Base-by-base conservation (phyloP, 1,284 basidiomycete genomes). In the Ceratobasidium sp. region DNA sequence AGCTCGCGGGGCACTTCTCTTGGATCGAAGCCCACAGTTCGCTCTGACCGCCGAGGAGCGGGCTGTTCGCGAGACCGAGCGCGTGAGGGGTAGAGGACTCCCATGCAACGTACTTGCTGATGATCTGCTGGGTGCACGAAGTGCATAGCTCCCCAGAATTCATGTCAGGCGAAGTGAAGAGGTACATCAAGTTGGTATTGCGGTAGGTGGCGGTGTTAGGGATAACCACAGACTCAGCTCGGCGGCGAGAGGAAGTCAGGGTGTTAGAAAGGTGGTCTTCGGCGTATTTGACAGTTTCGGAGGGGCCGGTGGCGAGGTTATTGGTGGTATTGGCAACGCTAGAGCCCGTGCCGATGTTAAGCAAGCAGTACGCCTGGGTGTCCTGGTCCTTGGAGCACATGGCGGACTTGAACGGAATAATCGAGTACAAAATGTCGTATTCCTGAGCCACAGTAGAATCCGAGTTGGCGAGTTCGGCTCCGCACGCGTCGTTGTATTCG, bases 401-500 rank as follows among this genome's bases (percentile, higher is more conserved):
- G 47, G 94, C 90, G 17, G 80, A 78, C 78, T 84, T 84, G 79
- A 96, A 81, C 4, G 95, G 94, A 5, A 82, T 79, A 66, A 95
- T 78, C 76, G 87, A 79, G 85, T 94, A 98, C 56, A 97, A 84
- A 56, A 89, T 84, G 81, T 97, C 96, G 84, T 97, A 98, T 3
- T 88, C 83, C 48, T 82, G 81, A 62, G 96, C 90, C 27, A 84
- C 60, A 76, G 87, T 88, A 60, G 84, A 81, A 47, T 78, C 80
- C 15, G 87, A 84, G 64, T 81, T 80, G 1, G 86, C 88, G 78
- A 98, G 84, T 83, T 97, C 96, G 31, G 80, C 73, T 1, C 83
- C 76, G 85, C 96, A 98, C 7, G 88, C 86, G 15, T 86, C 78
- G 81, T 90, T 90, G 84, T 97, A 96, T 19, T 84, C 77, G 67